Conservation (phyloP, 805 yeast genomes). For the Diddensiella transvaalensis region DNA sequence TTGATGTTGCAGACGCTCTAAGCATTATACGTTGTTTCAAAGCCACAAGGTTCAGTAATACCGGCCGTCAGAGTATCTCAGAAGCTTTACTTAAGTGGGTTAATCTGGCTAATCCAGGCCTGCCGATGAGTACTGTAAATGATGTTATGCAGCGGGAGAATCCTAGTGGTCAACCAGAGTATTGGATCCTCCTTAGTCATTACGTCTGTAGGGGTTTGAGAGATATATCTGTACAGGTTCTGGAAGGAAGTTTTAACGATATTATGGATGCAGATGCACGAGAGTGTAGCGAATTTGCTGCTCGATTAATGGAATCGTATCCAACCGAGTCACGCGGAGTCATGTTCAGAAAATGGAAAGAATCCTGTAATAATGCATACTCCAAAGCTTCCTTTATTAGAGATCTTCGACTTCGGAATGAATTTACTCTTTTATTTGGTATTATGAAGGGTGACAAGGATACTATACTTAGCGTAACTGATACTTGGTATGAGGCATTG, state of each 20-base stretch:
- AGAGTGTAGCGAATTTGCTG: conserved; percentile 17
- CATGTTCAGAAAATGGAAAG: conserved; percentile 29
- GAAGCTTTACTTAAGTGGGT: conserved; percentile 30
- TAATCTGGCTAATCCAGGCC: conserved; percentile 24
- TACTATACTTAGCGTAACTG: conserved; percentile 23
- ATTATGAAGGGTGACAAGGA: conserved; percentile 30
- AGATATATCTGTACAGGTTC: conserved; percentile 11
- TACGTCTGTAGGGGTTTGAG: conserved; percentile 19
- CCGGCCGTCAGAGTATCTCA: conserved; percentile 17
- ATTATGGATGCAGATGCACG: conserved; percentile 6
- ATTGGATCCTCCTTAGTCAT: conserved; percentile 19
- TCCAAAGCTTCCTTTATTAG: conserved; percentile 17
- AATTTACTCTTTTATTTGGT: conserved; percentile 24
- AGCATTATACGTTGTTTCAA: conserved; percentile 23
- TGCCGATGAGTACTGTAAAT: conserved; percentile 16
- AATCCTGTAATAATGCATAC: conserved; percentile 24
- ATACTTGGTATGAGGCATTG: conserved; percentile 34
- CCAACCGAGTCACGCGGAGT: conserved; percentile 21
- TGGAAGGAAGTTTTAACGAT: conserved; percentile 6
- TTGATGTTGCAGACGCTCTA: conserved; percentile 21
- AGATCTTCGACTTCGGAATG: conserved; percentile 19
- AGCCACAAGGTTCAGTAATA: conserved; percentile 20
- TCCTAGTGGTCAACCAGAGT: conserved; percentile 17
- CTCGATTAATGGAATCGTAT: conserved; percentile 24
- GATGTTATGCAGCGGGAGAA: conserved; percentile 19